Evolutionary conservation across 306 rosid species (phyloP), one percentile per base, ranked within the genome.

Genomic region (Canavalia ensiformis): DNA sequence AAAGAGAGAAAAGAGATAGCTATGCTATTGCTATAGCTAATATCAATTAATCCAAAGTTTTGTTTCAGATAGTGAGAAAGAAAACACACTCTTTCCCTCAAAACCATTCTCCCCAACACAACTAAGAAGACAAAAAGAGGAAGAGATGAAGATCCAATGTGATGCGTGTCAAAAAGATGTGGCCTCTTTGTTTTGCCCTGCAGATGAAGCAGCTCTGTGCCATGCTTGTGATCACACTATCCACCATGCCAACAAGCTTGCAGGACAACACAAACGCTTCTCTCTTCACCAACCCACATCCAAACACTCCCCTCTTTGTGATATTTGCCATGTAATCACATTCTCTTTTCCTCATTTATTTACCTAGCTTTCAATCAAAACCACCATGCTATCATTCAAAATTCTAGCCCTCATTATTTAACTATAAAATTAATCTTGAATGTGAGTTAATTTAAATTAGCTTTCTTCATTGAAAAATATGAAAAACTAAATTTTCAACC

Each of bases 121-220:
- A 60, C 50, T 18, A 18, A 18, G 25, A 18, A 18, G 25, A 18
- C 25, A 18, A 18, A 18, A 18, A 4, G 10, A 60, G 37, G 35
- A 6, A 44, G 58, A 65, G 52, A 94, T 94, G 98, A 92, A 92
- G 97, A 92, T 92, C 86, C 87, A 78, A 68, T 94, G 98, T 74
- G 97, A 89, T 74, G 89, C 84, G 4, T 94, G 98, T 59, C 85
- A 85, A 58, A 87, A 81, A 81, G 78, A 70, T 13, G 87, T 86
- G 59, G 97, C 98, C 7, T 82, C 90, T 1, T 81, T 90, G 8
- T 91, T 91, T 79, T 94, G 98, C 68, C 82, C 89, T 2, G 88
- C 94, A 5, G 98, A 94, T 83, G 98, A 94, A 87, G 98, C 97
- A 1, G 92, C 92, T 70, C 95, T 94, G 11, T 94, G 98, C 67